Evolutionary conservation across 1,284 basidiomycete genomes (phyloP), one percentile per base, ranked within the genome.

Genomic region (Cystobasidium slooffiae): DNA sequence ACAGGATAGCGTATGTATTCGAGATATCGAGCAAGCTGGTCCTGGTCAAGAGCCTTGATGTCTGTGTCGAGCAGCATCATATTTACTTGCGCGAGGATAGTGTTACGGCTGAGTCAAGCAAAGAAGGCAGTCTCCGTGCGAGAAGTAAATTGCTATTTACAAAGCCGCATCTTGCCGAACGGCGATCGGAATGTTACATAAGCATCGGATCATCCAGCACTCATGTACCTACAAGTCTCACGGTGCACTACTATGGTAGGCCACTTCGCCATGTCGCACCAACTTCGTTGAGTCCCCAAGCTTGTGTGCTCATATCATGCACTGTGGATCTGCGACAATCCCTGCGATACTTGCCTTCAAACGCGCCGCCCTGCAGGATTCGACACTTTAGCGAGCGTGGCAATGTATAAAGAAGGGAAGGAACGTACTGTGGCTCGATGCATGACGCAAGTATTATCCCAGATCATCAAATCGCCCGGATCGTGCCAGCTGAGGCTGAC

Each of bases 21-120:
- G 37, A 66, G 64, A 22, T 66, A 66, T 6, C 39, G 9, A 14
- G 41, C n/a, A 47, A 66, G 64, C 51, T 66, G 64, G 5, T 14
- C 16, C 1, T n/a, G 18, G 22, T 10, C 4, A 1, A 46, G 37
- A 14, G 24, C 24, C 18, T 43, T 43, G 22, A 66, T 53, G 22
- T 43, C 41, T 8, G 49, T 66, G 16, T 66, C 49, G 9, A 41
- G 39, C 8, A 66, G 47, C 64, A 66, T 41, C 56, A 41, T 66
- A 10, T 14, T 31, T 31, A 31, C 31, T 61, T 55, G 18, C 39
- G 49, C 31, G 18, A 5, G 16, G 12, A 47, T 51, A n/a, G 47
- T 24, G 62, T 10, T 8, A 37, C 8, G 2, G 22, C 8, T 18
- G 31, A 31, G 31, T 31, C 31, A 31, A 31, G 31, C 31, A 31